phyloP scores from a whole-genome alignment of 257 asterid species.

The Penstemon newberryi region DNA sequence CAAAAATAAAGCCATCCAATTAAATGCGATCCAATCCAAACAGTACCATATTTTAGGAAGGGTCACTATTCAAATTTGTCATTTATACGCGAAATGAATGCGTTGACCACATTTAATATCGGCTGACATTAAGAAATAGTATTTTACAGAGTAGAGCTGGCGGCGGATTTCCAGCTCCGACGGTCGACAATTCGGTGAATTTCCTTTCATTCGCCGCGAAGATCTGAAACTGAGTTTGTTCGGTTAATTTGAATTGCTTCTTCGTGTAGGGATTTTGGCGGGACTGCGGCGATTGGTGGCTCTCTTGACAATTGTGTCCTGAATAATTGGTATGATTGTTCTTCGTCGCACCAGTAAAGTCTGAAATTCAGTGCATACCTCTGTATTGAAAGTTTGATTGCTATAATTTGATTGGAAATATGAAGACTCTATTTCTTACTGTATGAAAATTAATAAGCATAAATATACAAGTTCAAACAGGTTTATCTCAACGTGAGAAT shows the following conservation, averaged over 20 bases:
- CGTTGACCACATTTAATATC: conserved; percentile 45
- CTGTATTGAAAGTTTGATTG: conserved; percentile 14
- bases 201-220: not conserved
- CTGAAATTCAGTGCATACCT: not conserved
- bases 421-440: too few species aligned
- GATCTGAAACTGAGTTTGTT: not conserved
- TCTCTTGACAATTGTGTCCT: conserved; percentile 10
- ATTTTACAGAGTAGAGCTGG: not conserved
- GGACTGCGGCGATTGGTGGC: conserved; percentile 30
- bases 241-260: conserved; percentile 8
- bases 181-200: conserved; percentile 10
- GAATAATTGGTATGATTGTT: conserved; percentile 31
- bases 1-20: too few species aligned
- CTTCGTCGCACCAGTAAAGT: conserved; percentile 2
- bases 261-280: conserved; percentile 34
- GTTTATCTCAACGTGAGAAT: too few species aligned
- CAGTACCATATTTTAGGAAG: too few species aligned
- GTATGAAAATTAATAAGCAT: too few species aligned
- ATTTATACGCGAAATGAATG: conserved; percentile 28
- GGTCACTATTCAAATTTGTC: too few species aligned
- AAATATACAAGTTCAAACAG: too few species aligned
- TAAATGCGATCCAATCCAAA: too few species aligned
- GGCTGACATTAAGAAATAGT: conserved; percentile 27
- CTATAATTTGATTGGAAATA: conserved; percentile 17
- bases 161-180: conserved; percentile 22